These are phyloP conservation scores for Cercospora sesami DNA, from an alignment of 2,329 filamentous ascomycete genomes.

Conservation along the genomic window DNA sequence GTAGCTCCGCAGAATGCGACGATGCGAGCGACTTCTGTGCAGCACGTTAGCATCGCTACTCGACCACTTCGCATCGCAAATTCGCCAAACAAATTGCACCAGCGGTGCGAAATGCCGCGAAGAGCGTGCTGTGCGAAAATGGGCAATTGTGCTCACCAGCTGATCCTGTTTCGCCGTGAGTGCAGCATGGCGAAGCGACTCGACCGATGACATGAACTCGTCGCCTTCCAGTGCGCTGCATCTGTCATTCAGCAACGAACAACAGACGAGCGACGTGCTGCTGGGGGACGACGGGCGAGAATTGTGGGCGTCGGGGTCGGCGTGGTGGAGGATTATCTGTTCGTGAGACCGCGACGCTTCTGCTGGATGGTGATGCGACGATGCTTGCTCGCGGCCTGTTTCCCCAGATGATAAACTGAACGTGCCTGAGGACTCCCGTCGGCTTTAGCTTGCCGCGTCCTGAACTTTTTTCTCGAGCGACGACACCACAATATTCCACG, in stretches of 20 bases:
- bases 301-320: constrained; percentile 6
- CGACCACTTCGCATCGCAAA: constrained; percentile 1
- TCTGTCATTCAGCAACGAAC: constrained; percentile 46
- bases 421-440: not conserved
- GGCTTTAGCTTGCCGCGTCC: constrained; percentile 2
- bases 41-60: constrained; percentile 14
- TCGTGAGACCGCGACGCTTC: constrained; percentile 7
- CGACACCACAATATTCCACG: not conserved
- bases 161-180: constrained; percentile 14
- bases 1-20: constrained; percentile 18
- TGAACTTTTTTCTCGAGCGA: not conserved
- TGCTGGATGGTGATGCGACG: constrained; percentile 5
- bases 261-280: constrained; percentile 30
- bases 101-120: not conserved
- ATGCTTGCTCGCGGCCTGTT: not conserved
- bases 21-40: constrained; percentile 15
- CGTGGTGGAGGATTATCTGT: constrained; percentile 7
- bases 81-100: not conserved
- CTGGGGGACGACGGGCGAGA: constrained; percentile 1
- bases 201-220: constrained; percentile 52
- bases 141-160: constrained; percentile 10
- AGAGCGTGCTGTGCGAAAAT: constrained; percentile 7
- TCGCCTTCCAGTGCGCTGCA: constrained; percentile 45
- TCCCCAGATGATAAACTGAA: not conserved
- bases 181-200: constrained; percentile 34